phyloP scores from a whole-genome alignment of 176 grass and related monocot genomes.

The Oryza longistaminata region DNA sequence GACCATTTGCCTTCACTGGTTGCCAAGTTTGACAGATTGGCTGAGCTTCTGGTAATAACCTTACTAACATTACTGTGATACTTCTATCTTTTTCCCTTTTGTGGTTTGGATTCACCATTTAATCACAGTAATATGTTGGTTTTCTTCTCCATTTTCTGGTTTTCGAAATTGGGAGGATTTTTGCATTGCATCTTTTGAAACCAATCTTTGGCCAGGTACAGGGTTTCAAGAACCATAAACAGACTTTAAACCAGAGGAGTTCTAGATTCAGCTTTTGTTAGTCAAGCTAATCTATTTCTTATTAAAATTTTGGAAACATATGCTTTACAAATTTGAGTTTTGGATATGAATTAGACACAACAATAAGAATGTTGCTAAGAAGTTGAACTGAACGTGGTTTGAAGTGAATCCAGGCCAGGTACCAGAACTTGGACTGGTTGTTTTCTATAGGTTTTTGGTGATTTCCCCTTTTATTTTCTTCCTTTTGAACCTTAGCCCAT shows the following conservation, averaged over 20 bases:
- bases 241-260: neutral
- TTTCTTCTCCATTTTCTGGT: neutral
- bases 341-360: neutral
- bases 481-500: too few relatives aligned
- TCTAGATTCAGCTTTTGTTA: neutral
- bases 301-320: neutral
- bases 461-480: too few relatives aligned
- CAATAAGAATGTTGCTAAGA: neutral
- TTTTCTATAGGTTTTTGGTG: too few relatives aligned
- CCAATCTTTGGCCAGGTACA: neutral
- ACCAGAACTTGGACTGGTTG: too few relatives aligned
- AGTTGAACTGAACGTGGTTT: neutral
- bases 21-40: conserved; percentile 59
- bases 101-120: neutral
- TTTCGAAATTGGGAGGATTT: conserved; percentile 14
- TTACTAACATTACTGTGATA: conserved; percentile 10
- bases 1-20: conserved; percentile 61
- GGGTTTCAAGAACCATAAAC: neutral
- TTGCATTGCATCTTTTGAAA: neutral
- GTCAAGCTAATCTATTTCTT: neutral
- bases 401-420: neutral
- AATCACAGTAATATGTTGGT: neutral
- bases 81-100: conserved; percentile 18
- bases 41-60: conserved; percentile 76
- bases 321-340: neutral